Base-by-base conservation (phyloP, 1,284 basidiomycete genomes). In the Cutaneotrichosporon cavernicola region DNA sequence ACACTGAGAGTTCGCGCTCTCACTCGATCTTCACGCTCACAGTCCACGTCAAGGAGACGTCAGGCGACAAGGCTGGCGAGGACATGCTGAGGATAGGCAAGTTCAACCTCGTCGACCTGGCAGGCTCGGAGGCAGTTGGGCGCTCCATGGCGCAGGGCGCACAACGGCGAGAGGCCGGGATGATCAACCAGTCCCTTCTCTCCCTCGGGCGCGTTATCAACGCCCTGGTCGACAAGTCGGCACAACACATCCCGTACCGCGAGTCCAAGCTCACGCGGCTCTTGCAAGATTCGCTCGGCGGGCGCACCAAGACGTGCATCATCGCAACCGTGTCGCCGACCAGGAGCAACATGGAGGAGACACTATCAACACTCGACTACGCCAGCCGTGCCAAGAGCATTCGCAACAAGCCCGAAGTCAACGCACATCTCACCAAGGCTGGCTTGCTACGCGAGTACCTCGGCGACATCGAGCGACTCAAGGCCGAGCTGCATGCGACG, bases 1-100 rank as follows among this genome's bases (percentile, higher is more conserved):
- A 99, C 79, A 93, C 97, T 71, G 91, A 94, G 74, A 98, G 95
- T 6, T 82, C 81, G 76, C 92, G 97, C 21, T 99, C 97, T 0
- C 97, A 99, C 77, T 96, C 95, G 1, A 90, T 99, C n/a, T 98
- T 99, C 77, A 91, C 93, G 18, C 88, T 99, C 72, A 96, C 93
- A 0, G 90, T 99, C 0, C 92, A 96, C 74, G 88, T 89, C 66
- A 97, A 96, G 75, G 95, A 97, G 77, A 86, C 86, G 5, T 88
- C 88, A 1, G 70, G 70, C 14, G 66, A 71, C 10, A 65, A 76
- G 13, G 80, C 76, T 40, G 90, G 92, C 7, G 93, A 98, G 70
- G 96, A 99, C 73, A 82, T 97, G 22, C 83, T 98, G 60, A 90
- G 90, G 74, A 89, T 95, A 36, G 96, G 97, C 49, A 99, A 99